Conservation (phyloP, 2,329 filamentous ascomycete genomes). For the Phoma sp. region DNA sequence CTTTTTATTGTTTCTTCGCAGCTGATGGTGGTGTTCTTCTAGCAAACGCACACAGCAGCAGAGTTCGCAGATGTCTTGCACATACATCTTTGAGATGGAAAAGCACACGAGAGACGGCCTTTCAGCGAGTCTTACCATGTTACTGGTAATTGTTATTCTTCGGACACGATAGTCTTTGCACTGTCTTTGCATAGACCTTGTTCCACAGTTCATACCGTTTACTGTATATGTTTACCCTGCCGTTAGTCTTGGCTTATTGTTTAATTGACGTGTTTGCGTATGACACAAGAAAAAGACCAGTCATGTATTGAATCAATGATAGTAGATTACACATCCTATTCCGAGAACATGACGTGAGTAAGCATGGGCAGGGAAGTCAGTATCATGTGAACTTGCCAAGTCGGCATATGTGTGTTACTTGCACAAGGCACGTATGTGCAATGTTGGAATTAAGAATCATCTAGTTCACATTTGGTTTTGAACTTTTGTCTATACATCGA, state of each 20-base stretch:
- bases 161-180: background rate
- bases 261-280: constrained; percentile 15
- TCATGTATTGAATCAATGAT: background rate
- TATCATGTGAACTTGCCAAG: too few relatives aligned
- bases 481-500: background rate
- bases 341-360: background rate
- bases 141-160: background rate
- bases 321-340: too few relatives aligned
- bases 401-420: too few relatives aligned
- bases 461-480: background rate
- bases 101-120: background rate
- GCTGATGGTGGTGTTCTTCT: constrained; percentile 8
- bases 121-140: background rate
- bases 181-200: constrained; percentile 18
- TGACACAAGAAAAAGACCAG: background rate
- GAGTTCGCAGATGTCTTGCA: background rate
- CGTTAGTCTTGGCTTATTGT: constrained; percentile 20
- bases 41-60: background rate
- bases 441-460: background rate
- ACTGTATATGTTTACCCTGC: constrained; percentile 27
- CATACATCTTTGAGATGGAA: background rate
- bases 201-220: constrained; percentile 17
- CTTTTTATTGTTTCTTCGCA: constrained; percentile 12
- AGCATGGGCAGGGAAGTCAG: too few relatives aligned
- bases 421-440: too few relatives aligned